Evolutionary conservation across 2,329 filamentous ascomycete species (phyloP).

Genomic region (Fusarium mangiferae): DNA sequence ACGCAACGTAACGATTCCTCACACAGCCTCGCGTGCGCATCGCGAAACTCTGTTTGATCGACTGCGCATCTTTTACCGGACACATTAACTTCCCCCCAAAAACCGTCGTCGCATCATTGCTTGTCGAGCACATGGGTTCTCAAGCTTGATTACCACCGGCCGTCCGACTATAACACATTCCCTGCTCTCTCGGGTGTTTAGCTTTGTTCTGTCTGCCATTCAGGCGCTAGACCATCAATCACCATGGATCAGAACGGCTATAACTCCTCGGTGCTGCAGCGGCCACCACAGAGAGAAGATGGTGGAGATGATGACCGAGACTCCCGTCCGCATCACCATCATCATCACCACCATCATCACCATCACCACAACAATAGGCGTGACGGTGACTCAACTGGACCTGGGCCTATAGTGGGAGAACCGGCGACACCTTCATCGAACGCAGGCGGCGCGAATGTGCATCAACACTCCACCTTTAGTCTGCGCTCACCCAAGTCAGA

Average conservation of each 20-base stretch:
- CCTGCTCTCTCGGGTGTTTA: slow-evolving; percentile 23
- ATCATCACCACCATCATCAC: slow-evolving; percentile 50
- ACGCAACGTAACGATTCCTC: slow-evolving; percentile 3
- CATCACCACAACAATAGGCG: slow-evolving; percentile 51
- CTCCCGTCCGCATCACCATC: slow-evolving; percentile 46
- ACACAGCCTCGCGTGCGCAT: slow-evolving; percentile 43
- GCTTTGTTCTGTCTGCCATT: slow-evolving; percentile 25
- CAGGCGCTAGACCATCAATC: slow-evolving; percentile 37
- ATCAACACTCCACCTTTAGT: slow-evolving; percentile 58
- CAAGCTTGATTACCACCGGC: slow-evolving; percentile 35
- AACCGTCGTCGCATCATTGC: slow-evolving; percentile 34
- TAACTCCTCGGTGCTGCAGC: slow-evolving; percentile 62
- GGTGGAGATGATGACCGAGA: slow-evolving; percentile 53
- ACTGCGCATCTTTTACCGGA: slow-evolving; percentile 30
- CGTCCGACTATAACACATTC: slow-evolving; percentile 33
- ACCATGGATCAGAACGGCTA: slow-evolving; percentile 59
- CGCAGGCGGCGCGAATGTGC: slow-evolving; percentile 44
- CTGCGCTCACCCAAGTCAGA: slow-evolving; percentile 61
- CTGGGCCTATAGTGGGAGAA: slow-evolving; percentile 29
- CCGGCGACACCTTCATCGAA: slow-evolving; percentile 37
- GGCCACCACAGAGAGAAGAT: slow-evolving; percentile 51
- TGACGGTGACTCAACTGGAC: slow-evolving; percentile 50
- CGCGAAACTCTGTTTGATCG: slow-evolving; percentile 37
- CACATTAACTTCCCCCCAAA: slow-evolving; percentile 5
- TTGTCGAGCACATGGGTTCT: slow-evolving; percentile 44